Conservation (phyloP, 805 yeast species). For the Ogataea trehalophila region DNA sequence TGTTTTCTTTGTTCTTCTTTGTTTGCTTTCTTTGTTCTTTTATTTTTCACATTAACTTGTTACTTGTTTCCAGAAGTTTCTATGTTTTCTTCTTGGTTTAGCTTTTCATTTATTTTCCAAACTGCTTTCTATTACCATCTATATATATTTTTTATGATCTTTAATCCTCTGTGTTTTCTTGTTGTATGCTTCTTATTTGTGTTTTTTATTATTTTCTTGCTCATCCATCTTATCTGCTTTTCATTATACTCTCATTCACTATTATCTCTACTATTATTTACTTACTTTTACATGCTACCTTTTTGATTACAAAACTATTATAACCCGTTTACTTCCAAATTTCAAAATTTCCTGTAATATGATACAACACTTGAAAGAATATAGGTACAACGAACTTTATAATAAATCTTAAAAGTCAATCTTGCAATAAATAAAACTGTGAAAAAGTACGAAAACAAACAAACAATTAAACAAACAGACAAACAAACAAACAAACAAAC, state of each 20-base stretch:
- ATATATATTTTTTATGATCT: not conserved
- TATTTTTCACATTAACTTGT: too few relatives aligned
- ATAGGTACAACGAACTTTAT: not conserved
- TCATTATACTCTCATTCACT: too few relatives aligned
- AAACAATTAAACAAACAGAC: not conserved
- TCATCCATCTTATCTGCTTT: not conserved
- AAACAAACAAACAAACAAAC: not conserved
- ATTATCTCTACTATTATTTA: too few relatives aligned
- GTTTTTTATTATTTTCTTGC: not conserved
- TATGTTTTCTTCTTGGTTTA: too few relatives aligned
- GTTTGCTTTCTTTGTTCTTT: not conserved
- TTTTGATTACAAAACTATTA: too few relatives aligned
- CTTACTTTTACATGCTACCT: too few relatives aligned
- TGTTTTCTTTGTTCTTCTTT: not conserved
- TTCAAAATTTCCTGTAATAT: too few relatives aligned
- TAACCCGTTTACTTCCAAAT: too few relatives aligned
- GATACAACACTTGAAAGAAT: too few relatives aligned
- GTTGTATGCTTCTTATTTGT: conserved; percentile 1
- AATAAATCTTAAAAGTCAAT: not conserved
- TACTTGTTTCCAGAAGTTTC: too few relatives aligned
- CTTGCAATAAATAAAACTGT: not conserved
- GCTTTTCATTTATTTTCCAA: too few relatives aligned
- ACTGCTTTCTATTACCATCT: conserved; percentile 1
- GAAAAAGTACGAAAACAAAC: not conserved
- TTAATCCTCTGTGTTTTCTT: conserved; percentile 2